These are phyloP conservation scores for Anisodus tanguticus DNA, from an alignment of 257 asterid genomes.

Conservation along the genomic window DNA sequence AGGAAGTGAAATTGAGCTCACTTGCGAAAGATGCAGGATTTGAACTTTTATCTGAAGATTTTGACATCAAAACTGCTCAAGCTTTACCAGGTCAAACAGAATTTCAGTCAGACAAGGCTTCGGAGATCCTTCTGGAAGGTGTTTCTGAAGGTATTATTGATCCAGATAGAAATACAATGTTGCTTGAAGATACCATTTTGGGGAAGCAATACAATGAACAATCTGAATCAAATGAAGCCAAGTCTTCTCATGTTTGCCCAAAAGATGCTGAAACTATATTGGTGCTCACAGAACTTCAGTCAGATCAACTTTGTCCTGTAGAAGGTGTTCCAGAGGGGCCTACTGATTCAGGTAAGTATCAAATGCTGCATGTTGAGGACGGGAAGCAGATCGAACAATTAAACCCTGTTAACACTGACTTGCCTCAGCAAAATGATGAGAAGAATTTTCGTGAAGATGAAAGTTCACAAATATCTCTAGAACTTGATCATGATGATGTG, in stretches of 20 bases:
- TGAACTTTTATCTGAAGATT: constrained; percentile 83
- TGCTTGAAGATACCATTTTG: constrained; percentile 18
- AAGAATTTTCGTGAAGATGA: constrained; percentile 43
- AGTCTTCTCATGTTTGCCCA: constrained; percentile 28
- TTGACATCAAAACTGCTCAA: constrained; percentile 61
- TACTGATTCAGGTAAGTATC: constrained; percentile 30
- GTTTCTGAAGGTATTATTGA: constrained; percentile 39
- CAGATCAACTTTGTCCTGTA: constrained; percentile 22
- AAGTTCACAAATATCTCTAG: constrained; percentile 37
- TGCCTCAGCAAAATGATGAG: constrained; percentile 41
- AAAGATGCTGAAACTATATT: constrained; percentile 20
- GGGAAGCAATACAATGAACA: constrained; percentile 19
- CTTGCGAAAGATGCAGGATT: constrained; percentile 89
- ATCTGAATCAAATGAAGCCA: constrained; percentile 24
- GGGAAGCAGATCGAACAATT: constrained; percentile 27
- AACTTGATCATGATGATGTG: constrained; percentile 37
- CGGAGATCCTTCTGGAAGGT: constrained; percentile 43
- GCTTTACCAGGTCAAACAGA: constrained; percentile 48
- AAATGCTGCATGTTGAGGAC: constrained; percentile 28
- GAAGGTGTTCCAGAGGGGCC: constrained; percentile 26
- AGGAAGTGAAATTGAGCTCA: constrained; percentile 74
- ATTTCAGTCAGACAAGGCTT: constrained; percentile 50
- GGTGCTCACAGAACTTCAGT: constrained; percentile 25
- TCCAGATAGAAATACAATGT: constrained; percentile 32
- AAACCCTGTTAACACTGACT: constrained; percentile 43